A percentile compares a stretch with the other conserved stretches of the same genome.
These are phyloP conservation scores for Warburgia ugandensis DNA, from an alignment of 164 flowering plant species.

Conservation along the genomic window DNA sequence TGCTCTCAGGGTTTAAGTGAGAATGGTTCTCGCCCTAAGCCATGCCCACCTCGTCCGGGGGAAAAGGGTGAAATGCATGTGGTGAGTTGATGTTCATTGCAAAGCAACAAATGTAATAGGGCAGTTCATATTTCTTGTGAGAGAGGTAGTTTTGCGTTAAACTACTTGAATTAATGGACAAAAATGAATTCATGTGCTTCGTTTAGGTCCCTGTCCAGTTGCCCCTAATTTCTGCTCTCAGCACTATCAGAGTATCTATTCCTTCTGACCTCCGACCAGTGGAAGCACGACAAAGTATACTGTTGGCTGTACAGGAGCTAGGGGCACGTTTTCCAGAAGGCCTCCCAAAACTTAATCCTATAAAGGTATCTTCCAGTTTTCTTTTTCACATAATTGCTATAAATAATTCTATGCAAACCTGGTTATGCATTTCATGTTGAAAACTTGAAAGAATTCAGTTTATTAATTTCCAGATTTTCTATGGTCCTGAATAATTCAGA, in stretches of 20 bases:
- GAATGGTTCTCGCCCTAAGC: conserved; percentile 83
- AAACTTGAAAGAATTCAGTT: not conserved
- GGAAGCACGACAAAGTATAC: conserved; percentile 81
- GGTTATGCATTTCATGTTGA: too few species aligned
- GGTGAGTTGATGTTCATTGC: conserved; percentile 53
- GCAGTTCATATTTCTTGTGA: conserved; percentile 3
- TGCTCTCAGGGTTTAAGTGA: conserved; percentile 76
- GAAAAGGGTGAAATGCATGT: conserved; percentile 99
- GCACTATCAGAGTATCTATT: conserved; percentile 68
- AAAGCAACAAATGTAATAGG: conserved; percentile 23
- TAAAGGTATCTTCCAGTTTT: conserved; percentile 42
- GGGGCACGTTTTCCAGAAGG: conserved; percentile 76
- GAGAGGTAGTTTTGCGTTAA: not conserved
- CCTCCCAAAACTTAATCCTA: conserved; percentile 93
- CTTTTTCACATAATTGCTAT: too few species aligned
- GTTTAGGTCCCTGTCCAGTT: conserved; percentile 90
- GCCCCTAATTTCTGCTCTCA: conserved; percentile 72
- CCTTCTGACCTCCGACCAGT: conserved; percentile 87
- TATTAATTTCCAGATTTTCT: not conserved
- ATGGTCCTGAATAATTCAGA: too few species aligned
- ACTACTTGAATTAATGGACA: not conserved
- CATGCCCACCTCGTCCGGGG: conserved; percentile 86
- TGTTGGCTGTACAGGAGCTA: conserved; percentile 77
- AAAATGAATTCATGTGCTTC: not conserved
- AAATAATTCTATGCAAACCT: too few species aligned